A percentile compares a stretch with the other conserved stretches of the same genome.
Evolutionary conservation across 306 rosid genomes (phyloP).

Genomic region (Comarum palustre): DNA sequence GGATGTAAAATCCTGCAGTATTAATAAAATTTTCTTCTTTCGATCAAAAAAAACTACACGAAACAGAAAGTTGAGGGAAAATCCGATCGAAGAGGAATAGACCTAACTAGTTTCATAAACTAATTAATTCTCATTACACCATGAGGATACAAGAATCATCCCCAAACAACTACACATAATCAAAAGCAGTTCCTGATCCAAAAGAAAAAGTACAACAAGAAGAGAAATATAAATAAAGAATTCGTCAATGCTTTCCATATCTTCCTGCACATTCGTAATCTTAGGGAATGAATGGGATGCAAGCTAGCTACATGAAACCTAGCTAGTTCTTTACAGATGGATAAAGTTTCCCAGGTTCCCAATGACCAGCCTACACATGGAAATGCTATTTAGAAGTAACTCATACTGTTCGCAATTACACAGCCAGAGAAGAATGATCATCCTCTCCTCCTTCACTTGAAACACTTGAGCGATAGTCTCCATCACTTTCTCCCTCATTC

Average conservation of each 20-base stretch:
- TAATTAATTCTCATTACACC: conserved; percentile 19
- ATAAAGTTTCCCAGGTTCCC: not conserved
- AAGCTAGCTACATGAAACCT: conserved; percentile 7
- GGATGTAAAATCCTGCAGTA: too few species aligned
- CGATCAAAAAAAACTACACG: too few species aligned
- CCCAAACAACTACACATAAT: conserved; percentile 18
- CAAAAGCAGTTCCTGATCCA: conserved; percentile 1
- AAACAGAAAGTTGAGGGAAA: too few species aligned
- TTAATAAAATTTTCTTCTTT: too few species aligned
- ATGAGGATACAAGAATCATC: conserved; percentile 7
- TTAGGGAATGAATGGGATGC: conserved; percentile 4
- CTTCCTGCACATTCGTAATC: conserved; percentile 6
- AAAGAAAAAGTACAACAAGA: not conserved
- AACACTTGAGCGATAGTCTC: conserved; percentile 35
- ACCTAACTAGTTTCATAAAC: conserved; percentile 11
- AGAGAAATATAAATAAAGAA: not conserved
- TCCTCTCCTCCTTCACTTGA: conserved; percentile 30
- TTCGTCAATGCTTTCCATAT: conserved; percentile 14
- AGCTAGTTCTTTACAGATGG: not conserved
- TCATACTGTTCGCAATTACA: conserved; percentile 17
- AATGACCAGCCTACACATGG: conserved; percentile 2
- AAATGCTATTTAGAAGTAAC: not conserved
- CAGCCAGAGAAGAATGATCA: conserved; percentile 36
- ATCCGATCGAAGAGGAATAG: not conserved
- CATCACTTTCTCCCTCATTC: conserved; percentile 35